Percentiles rank a stretch among this genome's conserved stretches.
phyloP scores from a whole-genome alignment of 2,329 filamentous ascomycete species.

The Pseudocercospora vitis region DNA sequence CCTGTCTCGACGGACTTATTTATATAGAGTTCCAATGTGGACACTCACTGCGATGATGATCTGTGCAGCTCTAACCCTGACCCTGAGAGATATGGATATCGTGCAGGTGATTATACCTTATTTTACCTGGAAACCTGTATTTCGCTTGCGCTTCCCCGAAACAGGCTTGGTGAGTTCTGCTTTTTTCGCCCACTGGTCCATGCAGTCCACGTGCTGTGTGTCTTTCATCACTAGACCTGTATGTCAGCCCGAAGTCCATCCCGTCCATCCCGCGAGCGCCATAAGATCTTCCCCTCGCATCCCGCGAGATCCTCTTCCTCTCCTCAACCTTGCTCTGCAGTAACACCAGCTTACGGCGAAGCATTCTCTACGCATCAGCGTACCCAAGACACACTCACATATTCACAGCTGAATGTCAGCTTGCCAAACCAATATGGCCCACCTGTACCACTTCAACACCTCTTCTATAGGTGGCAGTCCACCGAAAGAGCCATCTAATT shows the following conservation, averaged over 20 bases:
- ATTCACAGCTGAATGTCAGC: conserved; percentile 28
- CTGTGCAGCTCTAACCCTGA: too few species aligned
- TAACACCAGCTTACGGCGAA: not conserved
- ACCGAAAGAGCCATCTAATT: conserved; percentile 28
- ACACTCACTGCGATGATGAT: too few species aligned
- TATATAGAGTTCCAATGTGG: too few species aligned
- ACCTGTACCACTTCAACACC: conserved; percentile 25
- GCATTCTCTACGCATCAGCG: not conserved
- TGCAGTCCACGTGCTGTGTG: too few species aligned
- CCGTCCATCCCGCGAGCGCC: not conserved
- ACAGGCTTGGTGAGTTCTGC: too few species aligned
- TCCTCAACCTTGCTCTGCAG: conserved; percentile 6
- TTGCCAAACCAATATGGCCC: conserved; percentile 28
- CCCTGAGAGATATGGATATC: too few species aligned
- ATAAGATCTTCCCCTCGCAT: not conserved
- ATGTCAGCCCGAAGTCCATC: not conserved
- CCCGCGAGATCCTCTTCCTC: not conserved
- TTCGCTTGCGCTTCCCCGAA: too few species aligned
- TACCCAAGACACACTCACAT: conserved; percentile 6
- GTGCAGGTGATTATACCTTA: too few species aligned
- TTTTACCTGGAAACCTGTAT: too few species aligned
- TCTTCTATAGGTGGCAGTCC: conserved; percentile 23
- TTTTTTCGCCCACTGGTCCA: too few species aligned
- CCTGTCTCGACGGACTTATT: too few species aligned
- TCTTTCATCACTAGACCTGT: too few species aligned